Conservation (phyloP, 768 basidiomycete species). For the Psilocybe tampanensis region DNA sequence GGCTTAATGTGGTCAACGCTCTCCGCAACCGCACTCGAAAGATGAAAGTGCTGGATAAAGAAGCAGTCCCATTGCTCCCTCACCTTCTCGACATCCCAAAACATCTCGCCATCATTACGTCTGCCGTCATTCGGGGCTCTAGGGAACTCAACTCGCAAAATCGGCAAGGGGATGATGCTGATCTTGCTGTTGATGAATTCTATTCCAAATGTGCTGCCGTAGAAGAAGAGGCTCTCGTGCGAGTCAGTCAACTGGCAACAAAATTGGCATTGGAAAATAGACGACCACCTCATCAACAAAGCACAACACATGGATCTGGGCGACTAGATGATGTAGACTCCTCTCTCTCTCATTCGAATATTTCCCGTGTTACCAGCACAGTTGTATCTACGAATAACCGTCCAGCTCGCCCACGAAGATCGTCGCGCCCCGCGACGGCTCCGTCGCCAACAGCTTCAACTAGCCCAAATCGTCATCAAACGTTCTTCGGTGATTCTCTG, state of each 20-base stretch:
- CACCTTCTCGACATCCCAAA: constrained; percentile 77
- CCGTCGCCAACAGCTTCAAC: constrained; percentile 17
- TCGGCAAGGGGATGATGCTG: constrained; percentile 33
- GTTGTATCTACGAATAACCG: constrained; percentile 17
- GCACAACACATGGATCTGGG: constrained; percentile 3
- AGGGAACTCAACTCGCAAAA: constrained; percentile 39
- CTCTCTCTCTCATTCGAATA: background rate
- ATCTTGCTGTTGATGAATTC: constrained; percentile 53
- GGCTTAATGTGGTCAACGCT: constrained; percentile 53
- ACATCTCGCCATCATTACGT: constrained; percentile 75
- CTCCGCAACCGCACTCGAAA: constrained; percentile 57
- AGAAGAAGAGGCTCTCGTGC: constrained; percentile 66
- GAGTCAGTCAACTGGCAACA: constrained; percentile 64
- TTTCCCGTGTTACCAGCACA: constrained; percentile 15
- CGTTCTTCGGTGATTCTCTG: constrained; percentile 23
- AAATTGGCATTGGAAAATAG: constrained; percentile 28
- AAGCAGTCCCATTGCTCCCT: constrained; percentile 73
- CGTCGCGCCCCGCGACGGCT: constrained; percentile 50
- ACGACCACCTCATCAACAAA: constrained; percentile 18
- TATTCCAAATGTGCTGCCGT: constrained; percentile 66
- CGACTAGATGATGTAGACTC: background rate
- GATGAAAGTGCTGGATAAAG: constrained; percentile 62
- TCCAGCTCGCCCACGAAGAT: constrained; percentile 22
- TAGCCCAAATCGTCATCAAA: constrained; percentile 20
- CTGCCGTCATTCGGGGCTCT: constrained; percentile 72